A percentile compares a stretch with the other conserved stretches of the same genome.
Evolutionary conservation across 225 moss, liverwort and hornwort species (phyloP).

Genomic region (Sphagnum tenellum): DNA sequence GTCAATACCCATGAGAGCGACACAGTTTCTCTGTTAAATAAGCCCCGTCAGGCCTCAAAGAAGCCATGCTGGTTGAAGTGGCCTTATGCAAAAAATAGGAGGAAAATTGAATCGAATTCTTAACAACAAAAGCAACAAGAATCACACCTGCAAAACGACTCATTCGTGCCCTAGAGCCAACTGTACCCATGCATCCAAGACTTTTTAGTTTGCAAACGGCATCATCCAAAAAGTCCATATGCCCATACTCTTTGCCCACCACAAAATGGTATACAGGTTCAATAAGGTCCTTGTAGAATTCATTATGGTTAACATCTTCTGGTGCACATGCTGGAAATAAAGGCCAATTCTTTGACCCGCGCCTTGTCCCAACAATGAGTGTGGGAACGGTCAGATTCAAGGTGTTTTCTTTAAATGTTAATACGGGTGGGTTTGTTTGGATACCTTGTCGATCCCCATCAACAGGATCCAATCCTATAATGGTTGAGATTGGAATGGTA

Average conservation of each 20-base stretch:
- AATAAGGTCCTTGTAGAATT: conserved; percentile 47
- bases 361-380: conserved; percentile 61
- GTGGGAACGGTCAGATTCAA: conserved; percentile 41
- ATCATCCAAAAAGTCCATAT: conserved; percentile 81
- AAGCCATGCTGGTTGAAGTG: too few species aligned
- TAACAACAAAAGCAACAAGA: too few species aligned
- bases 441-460: conserved; percentile 47
- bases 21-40: too few species aligned
- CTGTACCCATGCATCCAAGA: conserved; percentile 15
- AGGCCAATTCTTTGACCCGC: conserved; percentile 29
- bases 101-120: too few species aligned
- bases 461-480: conserved; percentile 77
- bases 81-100: too few species aligned
- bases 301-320: conserved; percentile 50
- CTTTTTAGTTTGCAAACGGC: too few species aligned
- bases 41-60: too few species aligned
- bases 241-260: conserved; percentile 60
- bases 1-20: too few species aligned
- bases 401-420: conserved; percentile 27
- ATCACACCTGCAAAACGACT: conserved; percentile 47
- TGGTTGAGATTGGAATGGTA: conserved; percentile 38
- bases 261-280: conserved; percentile 48
- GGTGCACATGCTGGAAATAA: conserved; percentile 79
- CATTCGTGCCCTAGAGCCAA: conserved; percentile 54
- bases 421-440: conserved; percentile 71